Percentiles rank a stretch among this genome's conserved stretches.
phyloP scores from a whole-genome alignment of 495 filamentous ascomycete genomes.

The Lichina pygmaea region DNA sequence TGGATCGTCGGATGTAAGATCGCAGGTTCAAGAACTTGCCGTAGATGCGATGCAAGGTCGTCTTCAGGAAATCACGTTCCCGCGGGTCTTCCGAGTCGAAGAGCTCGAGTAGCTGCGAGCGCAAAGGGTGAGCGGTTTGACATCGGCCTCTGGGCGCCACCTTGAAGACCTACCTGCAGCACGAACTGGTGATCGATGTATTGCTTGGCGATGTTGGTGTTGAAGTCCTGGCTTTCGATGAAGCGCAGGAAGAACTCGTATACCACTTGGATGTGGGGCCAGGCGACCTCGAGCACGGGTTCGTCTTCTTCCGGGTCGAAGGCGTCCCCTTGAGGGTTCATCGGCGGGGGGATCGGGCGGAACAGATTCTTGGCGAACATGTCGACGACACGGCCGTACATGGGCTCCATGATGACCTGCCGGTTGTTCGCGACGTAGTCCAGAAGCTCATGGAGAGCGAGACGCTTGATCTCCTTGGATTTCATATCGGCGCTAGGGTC shows the following conservation, averaged over 20 bases:
- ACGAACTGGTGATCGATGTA: slow-evolving; percentile 98
- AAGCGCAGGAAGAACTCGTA: slow-evolving; percentile 98
- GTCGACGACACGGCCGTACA: slow-evolving; percentile 95
- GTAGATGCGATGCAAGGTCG: slow-evolving; percentile 91
- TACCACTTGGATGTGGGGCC: slow-evolving; percentile 98
- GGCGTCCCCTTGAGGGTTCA: slow-evolving; percentile 93
- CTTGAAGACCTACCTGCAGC: slow-evolving; percentile 33
- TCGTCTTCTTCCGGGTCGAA: slow-evolving; percentile 99
- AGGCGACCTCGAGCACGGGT: slow-evolving; percentile 90
- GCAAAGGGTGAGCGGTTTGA: background rate
- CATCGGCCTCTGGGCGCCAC: background rate
- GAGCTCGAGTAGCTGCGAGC: slow-evolving; percentile 57
- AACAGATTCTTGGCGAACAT: slow-evolving; percentile 99
- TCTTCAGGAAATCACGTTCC: slow-evolving; percentile 95
- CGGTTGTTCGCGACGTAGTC: slow-evolving; percentile 98
- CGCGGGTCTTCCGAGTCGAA: slow-evolving; percentile 97
- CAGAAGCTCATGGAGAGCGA: slow-evolving; percentile 86
- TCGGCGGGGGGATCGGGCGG: slow-evolving; percentile 81
- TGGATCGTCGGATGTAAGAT: slow-evolving; percentile 90
- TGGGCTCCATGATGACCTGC: slow-evolving; percentile 92
- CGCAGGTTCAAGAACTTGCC: slow-evolving; percentile 96
- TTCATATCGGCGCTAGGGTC: slow-evolving; percentile 98
- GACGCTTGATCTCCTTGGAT: slow-evolving; percentile 97
- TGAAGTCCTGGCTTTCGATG: slow-evolving; percentile 99
- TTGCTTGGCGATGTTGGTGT: slow-evolving; percentile 97